Conservation (phyloP, 305 asterid genomes). For the Fraxinus sp. region DNA sequence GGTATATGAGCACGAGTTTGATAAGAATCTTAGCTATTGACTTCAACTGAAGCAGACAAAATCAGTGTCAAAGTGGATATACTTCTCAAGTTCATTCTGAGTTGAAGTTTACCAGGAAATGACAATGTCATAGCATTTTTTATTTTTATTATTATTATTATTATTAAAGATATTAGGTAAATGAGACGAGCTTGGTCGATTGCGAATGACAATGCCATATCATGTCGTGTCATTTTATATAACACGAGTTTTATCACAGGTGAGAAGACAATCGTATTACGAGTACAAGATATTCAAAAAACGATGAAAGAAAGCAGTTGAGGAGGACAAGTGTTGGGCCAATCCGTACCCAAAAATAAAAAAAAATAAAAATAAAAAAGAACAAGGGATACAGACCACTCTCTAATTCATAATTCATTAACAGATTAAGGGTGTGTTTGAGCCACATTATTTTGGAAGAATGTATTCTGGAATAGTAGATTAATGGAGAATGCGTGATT, state of each 20-base stretch:
- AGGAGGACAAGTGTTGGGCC: conserved; percentile 51
- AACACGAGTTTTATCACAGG: conserved; percentile 31
- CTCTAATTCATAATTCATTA: background rate
- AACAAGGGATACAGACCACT: background rate
- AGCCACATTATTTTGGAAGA: too few relatives aligned
- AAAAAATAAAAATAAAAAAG: too few relatives aligned
- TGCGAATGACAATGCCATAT: background rate
- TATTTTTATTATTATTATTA: too few relatives aligned
- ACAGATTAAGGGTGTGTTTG: too few relatives aligned
- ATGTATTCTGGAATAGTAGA: too few relatives aligned
- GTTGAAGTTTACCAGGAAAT: conserved; percentile 40
- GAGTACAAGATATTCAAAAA: conserved; percentile 62
- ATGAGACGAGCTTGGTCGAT: background rate
- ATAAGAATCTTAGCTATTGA: background rate
- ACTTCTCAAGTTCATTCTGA: conserved; percentile 24
- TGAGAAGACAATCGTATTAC: conserved; percentile 71
- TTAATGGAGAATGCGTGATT: too few relatives aligned
- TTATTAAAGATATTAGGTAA: background rate
- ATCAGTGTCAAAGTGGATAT: background rate
- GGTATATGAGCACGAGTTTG: background rate
- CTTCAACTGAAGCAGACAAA: background rate
- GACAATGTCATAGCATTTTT: too few relatives aligned
- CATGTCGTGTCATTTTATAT: background rate
- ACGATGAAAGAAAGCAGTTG: conserved; percentile 62
- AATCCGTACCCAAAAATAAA: conserved; percentile 53